Evolutionary conservation across 129 eudicot species (phyloP).

Genomic region (Calendula officinalis): DNA sequence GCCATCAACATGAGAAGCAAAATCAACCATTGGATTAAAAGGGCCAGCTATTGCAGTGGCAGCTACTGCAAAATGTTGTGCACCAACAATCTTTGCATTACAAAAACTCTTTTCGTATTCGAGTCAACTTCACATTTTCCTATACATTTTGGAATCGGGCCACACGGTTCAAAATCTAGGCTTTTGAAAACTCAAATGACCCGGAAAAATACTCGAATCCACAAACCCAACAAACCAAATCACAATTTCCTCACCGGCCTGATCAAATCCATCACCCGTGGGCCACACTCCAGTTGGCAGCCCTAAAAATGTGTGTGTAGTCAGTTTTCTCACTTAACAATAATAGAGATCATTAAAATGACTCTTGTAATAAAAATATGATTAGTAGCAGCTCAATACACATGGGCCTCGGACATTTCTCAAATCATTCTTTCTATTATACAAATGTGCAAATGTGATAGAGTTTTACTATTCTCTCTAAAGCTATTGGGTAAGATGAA

Average conservation of each 20-base stretch:
- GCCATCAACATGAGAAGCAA: slow-evolving; percentile 96
- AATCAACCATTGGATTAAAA: slow-evolving; percentile 77
- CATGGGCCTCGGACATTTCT: too few species aligned
- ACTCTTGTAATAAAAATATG: too few species aligned
- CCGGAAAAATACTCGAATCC: slow-evolving; percentile 86
- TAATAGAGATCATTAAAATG: too few species aligned
- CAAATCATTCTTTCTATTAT: too few species aligned
- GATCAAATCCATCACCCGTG: slow-evolving; percentile 84
- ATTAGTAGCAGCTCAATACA: too few species aligned
- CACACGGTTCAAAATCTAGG: slow-evolving; percentile 63
- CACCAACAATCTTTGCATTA: slow-evolving; percentile 95
- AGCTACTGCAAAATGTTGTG: slow-evolving; percentile 97
- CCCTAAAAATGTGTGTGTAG: slow-evolving; percentile 84
- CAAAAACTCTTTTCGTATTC: slow-evolving; percentile 67
- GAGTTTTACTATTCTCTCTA: too few species aligned
- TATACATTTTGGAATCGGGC: slow-evolving; percentile 78
- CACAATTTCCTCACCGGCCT: slow-evolving; percentile 90
- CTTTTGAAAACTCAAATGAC: slow-evolving; percentile 73
- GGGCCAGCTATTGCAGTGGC: slow-evolving; percentile 82
- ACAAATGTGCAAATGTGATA: too few species aligned
- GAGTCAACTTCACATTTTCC: slow-evolving; percentile 94
- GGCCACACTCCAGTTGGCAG: slow-evolving; percentile 99
- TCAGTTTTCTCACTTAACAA: too few species aligned
- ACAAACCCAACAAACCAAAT: slow-evolving; percentile 56
- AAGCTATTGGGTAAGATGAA: too few species aligned